Conservation (phyloP, 345 rosid genomes). For the sweet orange (Citrus sinensis) region DNA sequence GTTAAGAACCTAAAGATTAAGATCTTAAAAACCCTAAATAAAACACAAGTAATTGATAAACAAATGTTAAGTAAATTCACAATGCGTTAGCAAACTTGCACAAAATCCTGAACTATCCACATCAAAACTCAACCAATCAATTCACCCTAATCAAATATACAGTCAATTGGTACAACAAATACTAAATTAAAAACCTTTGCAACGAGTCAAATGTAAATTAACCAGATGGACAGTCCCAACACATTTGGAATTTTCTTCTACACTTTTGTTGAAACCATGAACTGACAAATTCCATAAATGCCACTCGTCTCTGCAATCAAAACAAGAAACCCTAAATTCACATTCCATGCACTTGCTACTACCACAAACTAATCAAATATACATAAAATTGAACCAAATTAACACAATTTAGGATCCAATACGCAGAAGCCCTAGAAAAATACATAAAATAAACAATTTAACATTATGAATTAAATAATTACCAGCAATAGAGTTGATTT, state of each 20-base stretch:
- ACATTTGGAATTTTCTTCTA: conserved; percentile 22
- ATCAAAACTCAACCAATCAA: conserved; percentile 5
- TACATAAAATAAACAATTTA: background rate
- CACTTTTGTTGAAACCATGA: conserved; percentile 17
- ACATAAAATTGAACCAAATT: conserved; percentile 12
- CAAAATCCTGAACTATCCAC: background rate
- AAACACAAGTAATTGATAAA: background rate
- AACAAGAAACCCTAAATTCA: conserved; percentile 43
- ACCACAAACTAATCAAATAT: conserved; percentile 11
- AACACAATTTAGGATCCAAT: conserved; percentile 21
- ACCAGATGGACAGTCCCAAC: conserved; percentile 26
- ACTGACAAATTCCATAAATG: conserved; percentile 32
- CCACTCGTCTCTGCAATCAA: conserved; percentile 38
- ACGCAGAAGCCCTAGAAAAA: conserved; percentile 28
- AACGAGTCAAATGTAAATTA: conserved; percentile 17
- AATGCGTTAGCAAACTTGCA: background rate
- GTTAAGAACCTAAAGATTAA: background rate
- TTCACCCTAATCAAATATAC: background rate
- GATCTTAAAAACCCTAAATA: background rate
- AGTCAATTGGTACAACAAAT: background rate
- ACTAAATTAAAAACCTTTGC: conserved; percentile 6
- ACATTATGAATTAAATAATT: background rate
- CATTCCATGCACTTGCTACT: conserved; percentile 7
- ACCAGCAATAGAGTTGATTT: conserved; percentile 8
- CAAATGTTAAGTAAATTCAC: background rate